Evolutionary conservation across 148 eudicot species (phyloP), one percentile per base, ranked within the genome.

Genomic region (Persicaria tinctoria): DNA sequence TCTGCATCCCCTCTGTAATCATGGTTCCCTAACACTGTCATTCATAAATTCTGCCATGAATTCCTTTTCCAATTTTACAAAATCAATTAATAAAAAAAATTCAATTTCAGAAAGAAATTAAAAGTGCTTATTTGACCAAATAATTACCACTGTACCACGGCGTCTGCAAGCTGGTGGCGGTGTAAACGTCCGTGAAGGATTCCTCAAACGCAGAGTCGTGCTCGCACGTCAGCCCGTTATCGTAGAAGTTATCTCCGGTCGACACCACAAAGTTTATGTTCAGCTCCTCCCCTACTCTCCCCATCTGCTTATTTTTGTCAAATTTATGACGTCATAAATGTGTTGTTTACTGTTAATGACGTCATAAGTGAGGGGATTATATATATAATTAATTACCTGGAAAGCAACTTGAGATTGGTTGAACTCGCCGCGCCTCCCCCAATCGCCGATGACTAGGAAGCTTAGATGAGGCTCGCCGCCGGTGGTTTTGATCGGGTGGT

Each of bases 191-290:
- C 46, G 80, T 78, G 75, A 86, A 93, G 2, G 97, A 93, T 18
- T 89, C 87, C 0, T 78, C 62, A 78, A 93, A 93, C 4, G 86
- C 86, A 8, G 88, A 84, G 80, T 93, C 98, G 72, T 89, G 32
- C 50, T 83, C 80, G 1, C 89, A 83, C 1, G 79, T 80, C 64
- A 91, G 80, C 14, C 98, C 98, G 70, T 86, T 44, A 2, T 85
- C 87, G 53, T 93, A 93, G 70, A 93, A 93, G 74, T 93, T 91
- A 54, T 93, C 98, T 11, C 98, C 98, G 0, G 94, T 91, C 7
- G 97, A 93, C 17, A 93, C 76, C 9, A 93, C 78, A 68, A 93
- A 93, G 77, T 89, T 91, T 51, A 82, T 80, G 18, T 88, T 85
- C 63, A 89, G 16, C 57, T 83, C 75, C 66, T 89, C 88, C 70